These are phyloP conservation scores for Aspergillus nidulans DNA, from an alignment of 495 filamentous ascomycete species.

Conservation along the genomic window DNA sequence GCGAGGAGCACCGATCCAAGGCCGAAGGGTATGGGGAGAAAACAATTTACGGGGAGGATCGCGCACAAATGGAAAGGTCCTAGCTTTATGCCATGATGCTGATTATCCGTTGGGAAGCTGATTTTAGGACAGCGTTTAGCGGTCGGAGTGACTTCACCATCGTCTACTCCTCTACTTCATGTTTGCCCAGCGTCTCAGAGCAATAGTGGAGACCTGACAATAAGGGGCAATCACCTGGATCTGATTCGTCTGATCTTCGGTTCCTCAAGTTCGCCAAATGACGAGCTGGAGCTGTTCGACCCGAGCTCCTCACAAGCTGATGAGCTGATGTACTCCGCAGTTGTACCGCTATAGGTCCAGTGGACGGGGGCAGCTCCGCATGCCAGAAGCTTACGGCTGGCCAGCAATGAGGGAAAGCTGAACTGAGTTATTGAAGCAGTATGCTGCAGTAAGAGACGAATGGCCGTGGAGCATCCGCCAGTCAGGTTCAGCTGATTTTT, in stretches of 20 bases:
- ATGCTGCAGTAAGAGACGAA: not conserved
- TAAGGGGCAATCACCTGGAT: conserved; percentile 6
- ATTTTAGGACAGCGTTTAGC: too few relatives aligned
- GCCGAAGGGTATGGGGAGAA: not conserved
- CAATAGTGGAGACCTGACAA: conserved; percentile 1
- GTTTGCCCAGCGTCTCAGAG: not conserved
- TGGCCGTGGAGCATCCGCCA: not conserved
- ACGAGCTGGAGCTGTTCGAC: not conserved
- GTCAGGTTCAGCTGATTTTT: conserved; percentile 8
- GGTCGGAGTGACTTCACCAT: too few relatives aligned
- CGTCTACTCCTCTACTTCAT: not conserved
- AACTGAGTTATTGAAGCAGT: conserved; percentile 3
- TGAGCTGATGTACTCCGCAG: too few relatives aligned
- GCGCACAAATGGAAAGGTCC: not conserved
- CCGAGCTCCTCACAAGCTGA: not conserved
- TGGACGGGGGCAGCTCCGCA: conserved; percentile 3
- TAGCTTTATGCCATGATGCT: conserved; percentile 1
- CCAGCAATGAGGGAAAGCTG: conserved; percentile 3
- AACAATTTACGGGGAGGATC: not conserved
- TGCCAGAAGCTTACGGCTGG: not conserved
- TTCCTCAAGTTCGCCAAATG: not conserved
- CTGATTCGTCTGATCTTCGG: not conserved
- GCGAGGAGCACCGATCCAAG: not conserved
- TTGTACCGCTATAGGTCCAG: not conserved
- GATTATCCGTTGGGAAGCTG: conserved; percentile 2